These are phyloP conservation scores for Aegilops speltoides DNA, from an alignment of 176 grass and related monocot species.

Conservation along the genomic window DNA sequence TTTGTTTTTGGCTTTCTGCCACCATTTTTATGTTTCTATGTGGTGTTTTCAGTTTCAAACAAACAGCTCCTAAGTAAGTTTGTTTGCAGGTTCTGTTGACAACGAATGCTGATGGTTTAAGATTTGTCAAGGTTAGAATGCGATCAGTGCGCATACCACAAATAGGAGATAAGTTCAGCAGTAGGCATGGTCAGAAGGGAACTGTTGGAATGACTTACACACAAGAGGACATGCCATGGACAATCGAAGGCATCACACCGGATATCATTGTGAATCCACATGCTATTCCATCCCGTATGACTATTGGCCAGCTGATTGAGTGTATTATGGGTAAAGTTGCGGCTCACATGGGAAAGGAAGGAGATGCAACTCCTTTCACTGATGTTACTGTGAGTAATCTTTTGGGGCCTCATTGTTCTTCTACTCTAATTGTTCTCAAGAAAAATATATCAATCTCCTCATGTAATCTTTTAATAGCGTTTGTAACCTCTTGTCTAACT, in stretches of 20 bases:
- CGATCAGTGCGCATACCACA: constrained; percentile 95
- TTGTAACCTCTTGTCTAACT: background rate
- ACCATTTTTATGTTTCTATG: background rate
- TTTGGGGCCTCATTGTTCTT: background rate
- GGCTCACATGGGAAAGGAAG: constrained; percentile 95
- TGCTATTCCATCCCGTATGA: constrained; percentile 99
- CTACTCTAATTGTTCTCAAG: constrained; percentile 6
- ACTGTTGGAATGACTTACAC: constrained; percentile 99
- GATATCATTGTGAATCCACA: constrained; percentile 99
- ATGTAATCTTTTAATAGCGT: background rate
- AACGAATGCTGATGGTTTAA: constrained; percentile 98
- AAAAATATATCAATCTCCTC: background rate
- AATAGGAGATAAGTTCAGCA: constrained; percentile 99
- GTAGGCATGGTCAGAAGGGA: constrained; percentile 97
- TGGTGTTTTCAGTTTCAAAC: constrained; percentile 10
- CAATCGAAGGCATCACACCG: constrained; percentile 95
- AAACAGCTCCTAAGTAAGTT: constrained; percentile 7
- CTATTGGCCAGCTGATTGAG: constrained; percentile 96
- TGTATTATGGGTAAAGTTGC: constrained; percentile 99
- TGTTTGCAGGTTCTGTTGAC: constrained; percentile 84
- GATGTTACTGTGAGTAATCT: constrained; percentile 95
- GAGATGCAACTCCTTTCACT: constrained; percentile 96
- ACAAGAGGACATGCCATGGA: constrained; percentile 99
- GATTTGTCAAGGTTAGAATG: constrained; percentile 98
- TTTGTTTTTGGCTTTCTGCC: constrained; percentile 15